These are phyloP conservation scores for Penicillium janthinellum DNA, from an alignment of 2,329 filamentous ascomycete species.

Conservation along the genomic window DNA sequence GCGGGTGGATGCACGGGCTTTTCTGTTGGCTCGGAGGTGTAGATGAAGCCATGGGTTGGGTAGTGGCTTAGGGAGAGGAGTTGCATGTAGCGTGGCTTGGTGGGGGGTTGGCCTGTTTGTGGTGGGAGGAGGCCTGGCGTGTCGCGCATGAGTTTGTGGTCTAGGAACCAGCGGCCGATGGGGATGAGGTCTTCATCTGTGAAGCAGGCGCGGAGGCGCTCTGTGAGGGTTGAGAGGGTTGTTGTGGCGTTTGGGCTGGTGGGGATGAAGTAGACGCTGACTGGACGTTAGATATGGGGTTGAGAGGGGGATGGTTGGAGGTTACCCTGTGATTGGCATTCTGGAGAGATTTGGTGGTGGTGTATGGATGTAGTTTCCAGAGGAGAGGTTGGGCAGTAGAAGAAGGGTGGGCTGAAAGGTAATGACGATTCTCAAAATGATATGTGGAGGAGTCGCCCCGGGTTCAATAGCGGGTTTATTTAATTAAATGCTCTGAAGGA, in stretches of 20 bases:
- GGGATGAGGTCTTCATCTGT: constrained; percentile 39
- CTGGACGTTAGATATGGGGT: constrained; percentile 16
- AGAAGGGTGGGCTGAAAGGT: background rate
- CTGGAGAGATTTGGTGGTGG: constrained; percentile 4
- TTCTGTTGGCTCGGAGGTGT: constrained; percentile 37
- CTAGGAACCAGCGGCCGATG: constrained; percentile 43
- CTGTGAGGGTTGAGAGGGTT: constrained; percentile 36
- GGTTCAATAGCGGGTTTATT: background rate
- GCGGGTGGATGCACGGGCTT: constrained; percentile 17
- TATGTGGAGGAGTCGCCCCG: background rate
- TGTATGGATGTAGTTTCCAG: background rate
- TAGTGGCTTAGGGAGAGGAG: constrained; percentile 46
- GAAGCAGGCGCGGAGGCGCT: constrained; percentile 42
- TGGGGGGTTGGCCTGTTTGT: constrained; percentile 33
- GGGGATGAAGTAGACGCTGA: constrained; percentile 47
- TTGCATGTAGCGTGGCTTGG: constrained; percentile 44
- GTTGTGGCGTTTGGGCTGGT: constrained; percentile 44
- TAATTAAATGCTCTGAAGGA: no score
- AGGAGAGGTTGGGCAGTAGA: background rate
- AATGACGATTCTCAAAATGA: background rate
- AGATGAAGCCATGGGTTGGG: constrained; percentile 44
- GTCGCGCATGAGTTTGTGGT: constrained; percentile 48
- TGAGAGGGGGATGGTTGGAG: background rate
- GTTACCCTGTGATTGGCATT: constrained; percentile 44
- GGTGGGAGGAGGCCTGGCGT: constrained; percentile 44